These are phyloP conservation scores for Pseudoturritis turrita DNA, from an alignment of 345 rosid species.

Conservation along the genomic window DNA sequence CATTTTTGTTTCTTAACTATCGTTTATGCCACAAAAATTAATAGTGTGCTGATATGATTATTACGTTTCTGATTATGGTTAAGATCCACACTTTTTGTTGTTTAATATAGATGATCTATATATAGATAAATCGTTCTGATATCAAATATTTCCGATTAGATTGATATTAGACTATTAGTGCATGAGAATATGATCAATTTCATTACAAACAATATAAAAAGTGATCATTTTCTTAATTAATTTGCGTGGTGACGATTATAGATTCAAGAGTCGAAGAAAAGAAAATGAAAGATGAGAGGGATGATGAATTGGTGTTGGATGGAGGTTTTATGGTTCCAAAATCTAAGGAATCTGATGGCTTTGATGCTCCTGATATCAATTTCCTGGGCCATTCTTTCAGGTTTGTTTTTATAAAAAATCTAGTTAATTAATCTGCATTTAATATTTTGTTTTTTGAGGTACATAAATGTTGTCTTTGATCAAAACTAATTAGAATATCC, in stretches of 20 bases:
- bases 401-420: constrained; percentile 1
- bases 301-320: constrained; percentile 48
- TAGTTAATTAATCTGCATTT: background rate
- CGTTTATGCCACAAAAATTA: background rate
- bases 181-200: background rate
- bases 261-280: constrained; percentile 38
- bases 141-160: background rate
- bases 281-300: constrained; percentile 21
- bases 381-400: constrained; percentile 39
- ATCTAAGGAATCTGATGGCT: constrained; percentile 24
- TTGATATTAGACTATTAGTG: background rate
- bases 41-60: background rate
- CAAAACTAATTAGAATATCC: background rate
- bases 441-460: background rate
- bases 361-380: constrained; percentile 35
- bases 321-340: constrained; percentile 35
- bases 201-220: background rate
- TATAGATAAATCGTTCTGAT: no score
- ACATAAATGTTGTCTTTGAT: no score
- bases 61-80: background rate
- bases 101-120: background rate
- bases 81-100: background rate
- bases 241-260: background rate
- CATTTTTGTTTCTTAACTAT: background rate
- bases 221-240: background rate